Base-by-base conservation (phyloP, 139 green algal species). In the Chlamydomonas eustigma region DNA sequence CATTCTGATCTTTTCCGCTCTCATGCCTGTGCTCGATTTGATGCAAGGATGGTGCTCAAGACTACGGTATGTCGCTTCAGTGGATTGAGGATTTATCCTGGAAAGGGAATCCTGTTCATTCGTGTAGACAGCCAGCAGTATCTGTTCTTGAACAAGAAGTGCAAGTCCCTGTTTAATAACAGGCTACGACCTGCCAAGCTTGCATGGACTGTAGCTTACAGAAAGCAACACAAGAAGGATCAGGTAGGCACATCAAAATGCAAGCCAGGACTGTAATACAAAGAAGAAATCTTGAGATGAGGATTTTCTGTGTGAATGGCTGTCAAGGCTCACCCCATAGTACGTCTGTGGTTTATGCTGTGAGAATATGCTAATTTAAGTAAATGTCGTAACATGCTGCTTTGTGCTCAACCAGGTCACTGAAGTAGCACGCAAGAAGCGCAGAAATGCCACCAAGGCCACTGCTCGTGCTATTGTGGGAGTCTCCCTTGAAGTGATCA, bases 151-250 rank as follows among this genome's bases (percentile, higher is more conserved):
- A 97, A 93, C 88, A 90, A 90, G 79, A 99, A 99, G 88, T 91
- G 85, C 83, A 94, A 92, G 86, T 84, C 76, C 34, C 81, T 97
- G 80, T 98, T 92, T 87, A 86, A 95, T 85, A 92, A 97, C 83
- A 86, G 92, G 50, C 89, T 97, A 81, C 85, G 93, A 50, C 92
- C 96, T 25, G 91, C 94, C 50, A 99, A 99, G 91, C 88, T 99
- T 51, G 91, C 91, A 44, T 99, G 96, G 96, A 99, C 95, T 35
- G 82, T 77, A 18, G 81, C 82, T n/a, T 99, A 98, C 91, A 88
- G 85, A 58, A 98, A 97, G 90, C 81, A 89, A 83, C 95, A 98
- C 92, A 97, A 97, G 86, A 98, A 98, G 92, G 94, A 94, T 78
- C 85, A 88, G 86, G 83, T 89, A n/a, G n/a, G n/a, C n/a, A n/a